Base-by-base conservation (phyloP, 2,329 filamentous ascomycete genomes). In the Neofusicoccum sp. region DNA sequence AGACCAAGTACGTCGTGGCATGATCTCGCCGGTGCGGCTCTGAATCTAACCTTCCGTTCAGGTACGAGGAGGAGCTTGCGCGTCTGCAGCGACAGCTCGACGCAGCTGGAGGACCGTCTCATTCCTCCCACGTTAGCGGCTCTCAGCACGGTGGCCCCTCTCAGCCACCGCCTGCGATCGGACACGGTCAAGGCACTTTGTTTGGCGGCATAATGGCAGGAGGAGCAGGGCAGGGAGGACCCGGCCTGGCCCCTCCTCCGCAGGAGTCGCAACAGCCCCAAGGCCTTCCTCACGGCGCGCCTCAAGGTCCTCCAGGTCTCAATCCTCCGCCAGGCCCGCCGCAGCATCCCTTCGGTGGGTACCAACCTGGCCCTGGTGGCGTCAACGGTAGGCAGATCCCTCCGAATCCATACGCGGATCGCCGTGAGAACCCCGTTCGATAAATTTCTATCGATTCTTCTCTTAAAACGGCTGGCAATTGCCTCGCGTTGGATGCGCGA, bases 121-220 rank as follows among this genome's bases (percentile, higher is more conserved):
- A 84, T 66, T 84, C 87, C 65, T 86, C 89, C 64, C 88, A 91
- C 64, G 86, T 86, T 67, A 83, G 83, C 70, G 84, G 84, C 64
- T 84, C 88, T 63, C 88, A 89, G 70, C 90, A 95, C 83, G 85
- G 85, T 62, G 91, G 89, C 44, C 89, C 91, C 61, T 87, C 90
- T 51, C 91, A 95, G 76, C 89, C 91, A 64, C 93, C 95, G 36
- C 93, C 88, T 36, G 80, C 91, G 53, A 90, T 98, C 67, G 91
- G 92, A 30, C 90, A 96, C 71, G 93, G 93, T 28, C 86, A 87
- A 60, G 93, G 89, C 73, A 95, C 96, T 71, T 83, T 98, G 41
- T 98, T 99, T 72, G 92, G 91, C 67, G 92, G 91, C 61, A 96
- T 98, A 72, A 98, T 99, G 91, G 87, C 93, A 60, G 93, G 93